A percentile compares a stretch with the other conserved stretches of the same genome.
Evolutionary conservation across 495 filamentous ascomycete species (phyloP).

Genomic region (Annulohypoxylon bovei): DNA sequence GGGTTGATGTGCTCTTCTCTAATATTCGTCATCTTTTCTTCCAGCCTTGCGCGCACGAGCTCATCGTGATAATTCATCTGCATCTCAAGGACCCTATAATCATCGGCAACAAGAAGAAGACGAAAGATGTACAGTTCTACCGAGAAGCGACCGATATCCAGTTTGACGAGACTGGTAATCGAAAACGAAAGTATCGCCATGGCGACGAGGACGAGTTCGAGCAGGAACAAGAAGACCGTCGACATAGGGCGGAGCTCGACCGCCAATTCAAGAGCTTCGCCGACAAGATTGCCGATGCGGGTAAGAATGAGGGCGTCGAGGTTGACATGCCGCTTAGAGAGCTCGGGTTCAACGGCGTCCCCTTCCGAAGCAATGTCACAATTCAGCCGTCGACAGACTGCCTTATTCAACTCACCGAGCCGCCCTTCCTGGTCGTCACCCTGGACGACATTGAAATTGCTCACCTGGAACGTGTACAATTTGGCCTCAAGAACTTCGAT

Average conservation of each 20-base stretch:
- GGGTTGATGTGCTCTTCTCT: slow-evolving; percentile 95
- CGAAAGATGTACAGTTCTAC: slow-evolving; percentile 98
- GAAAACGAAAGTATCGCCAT: slow-evolving; percentile 97
- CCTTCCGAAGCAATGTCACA: slow-evolving; percentile 91
- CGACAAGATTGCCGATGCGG: slow-evolving; percentile 96
- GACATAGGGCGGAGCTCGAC: slow-evolving; percentile 88
- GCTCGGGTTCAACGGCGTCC: slow-evolving; percentile 95
- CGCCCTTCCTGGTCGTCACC: slow-evolving; percentile 93
- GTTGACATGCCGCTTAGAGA: slow-evolving; percentile 98
- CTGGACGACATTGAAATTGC: slow-evolving; percentile 96
- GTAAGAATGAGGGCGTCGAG: slow-evolving; percentile 80
- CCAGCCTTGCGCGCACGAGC: slow-evolving; percentile 92
- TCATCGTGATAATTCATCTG: slow-evolving; percentile 98
- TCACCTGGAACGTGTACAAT: slow-evolving; percentile 96
- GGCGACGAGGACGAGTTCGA: slow-evolving; percentile 99
- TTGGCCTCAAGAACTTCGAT: slow-evolving; percentile 99
- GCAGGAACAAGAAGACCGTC: slow-evolving; percentile 95
- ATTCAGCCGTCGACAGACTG: slow-evolving; percentile 97
- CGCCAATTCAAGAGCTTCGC: slow-evolving; percentile 95
- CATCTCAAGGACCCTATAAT: slow-evolving; percentile 98
- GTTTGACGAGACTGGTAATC: slow-evolving; percentile 98
- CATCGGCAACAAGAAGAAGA: slow-evolving; percentile 96
- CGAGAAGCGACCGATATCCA: slow-evolving; percentile 98
- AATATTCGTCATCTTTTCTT: slow-evolving; percentile 99
- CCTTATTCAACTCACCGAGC: slow-evolving; percentile 96